Percentiles rank a stretch among this genome's conserved stretches.
These are phyloP conservation scores for Trichoderma reesei DNA, from an alignment of 495 filamentous ascomycete species.

Conservation along the genomic window DNA sequence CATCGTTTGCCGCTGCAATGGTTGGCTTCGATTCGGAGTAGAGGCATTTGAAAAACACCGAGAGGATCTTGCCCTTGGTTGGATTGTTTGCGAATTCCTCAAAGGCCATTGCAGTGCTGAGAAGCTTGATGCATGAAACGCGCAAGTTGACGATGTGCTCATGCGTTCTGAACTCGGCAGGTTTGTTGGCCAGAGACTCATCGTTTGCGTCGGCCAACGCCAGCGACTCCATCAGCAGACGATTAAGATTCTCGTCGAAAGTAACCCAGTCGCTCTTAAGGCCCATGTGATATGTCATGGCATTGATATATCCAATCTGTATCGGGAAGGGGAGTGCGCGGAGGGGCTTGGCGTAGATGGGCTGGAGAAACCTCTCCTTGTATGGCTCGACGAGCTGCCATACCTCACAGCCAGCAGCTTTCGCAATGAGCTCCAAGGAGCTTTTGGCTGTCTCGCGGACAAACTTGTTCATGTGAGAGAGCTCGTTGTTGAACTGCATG, in stretches of 20 bases:
- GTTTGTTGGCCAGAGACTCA: conserved; percentile 74
- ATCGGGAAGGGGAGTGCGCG: conserved; percentile 82
- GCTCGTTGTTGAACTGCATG: conserved; percentile 70
- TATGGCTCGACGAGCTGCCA: conserved; percentile 79
- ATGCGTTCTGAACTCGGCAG: conserved; percentile 79
- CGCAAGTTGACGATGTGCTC: conserved; percentile 85
- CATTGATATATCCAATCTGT: conserved; percentile 97
- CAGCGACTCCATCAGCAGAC: conserved; percentile 83
- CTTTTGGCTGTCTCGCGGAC: conserved; percentile 78
- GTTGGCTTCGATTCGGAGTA: conserved; percentile 87
- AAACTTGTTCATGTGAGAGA: conserved; percentile 89
- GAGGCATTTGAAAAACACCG: conserved; percentile 93
- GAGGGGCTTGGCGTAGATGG: conserved; percentile 91
- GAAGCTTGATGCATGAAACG: conserved; percentile 84
- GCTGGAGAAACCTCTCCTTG: conserved; percentile 72
- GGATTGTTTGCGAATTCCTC: conserved; percentile 76
- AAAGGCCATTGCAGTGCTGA: conserved; percentile 87
- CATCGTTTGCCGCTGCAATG: conserved; percentile 87
- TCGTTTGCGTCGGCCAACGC: conserved; percentile 90
- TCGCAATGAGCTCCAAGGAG: conserved; percentile 70
- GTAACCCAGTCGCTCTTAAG: conserved; percentile 76
- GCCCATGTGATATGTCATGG: conserved; percentile 84
- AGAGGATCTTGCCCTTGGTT: conserved; percentile 74
- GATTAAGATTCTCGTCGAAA: conserved; percentile 83
- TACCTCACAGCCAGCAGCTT: conserved; percentile 63